These are phyloP conservation scores for Fermentozyma sake DNA, from an alignment of 1,139 yeast species.

Conservation along the genomic window DNA sequence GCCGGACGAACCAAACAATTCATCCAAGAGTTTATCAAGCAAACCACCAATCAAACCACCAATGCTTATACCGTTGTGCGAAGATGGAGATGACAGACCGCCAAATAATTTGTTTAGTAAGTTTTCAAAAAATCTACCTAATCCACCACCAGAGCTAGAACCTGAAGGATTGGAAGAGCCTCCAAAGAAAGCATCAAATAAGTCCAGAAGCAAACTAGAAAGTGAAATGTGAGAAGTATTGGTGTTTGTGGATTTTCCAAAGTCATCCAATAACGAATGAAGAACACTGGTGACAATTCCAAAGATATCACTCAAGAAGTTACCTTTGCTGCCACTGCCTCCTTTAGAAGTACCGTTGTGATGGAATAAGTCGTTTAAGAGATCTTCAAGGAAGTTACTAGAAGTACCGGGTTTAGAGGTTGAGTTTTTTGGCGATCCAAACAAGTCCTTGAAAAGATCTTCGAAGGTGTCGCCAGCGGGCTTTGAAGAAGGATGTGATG, in stretches of 20 bases:
- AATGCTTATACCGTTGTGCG: constrained; percentile 1
- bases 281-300: constrained; percentile 12
- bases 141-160: constrained; percentile 2
- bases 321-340: constrained; percentile 9
- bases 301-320: constrained; percentile 19
- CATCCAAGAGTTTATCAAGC: constrained; percentile 8
- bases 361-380: constrained; percentile 10
- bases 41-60: constrained; percentile 7
- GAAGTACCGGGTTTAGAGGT: constrained; percentile 13
- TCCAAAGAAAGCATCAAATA: constrained; percentile 12
- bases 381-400: constrained; percentile 7
- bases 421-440: constrained; percentile 8
- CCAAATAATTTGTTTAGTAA: constrained; percentile 8
- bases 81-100: no score
- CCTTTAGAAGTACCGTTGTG: constrained; percentile 3
- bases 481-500: constrained; percentile 3
- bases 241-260: constrained; percentile 4
- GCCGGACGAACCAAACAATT: constrained; percentile 6
- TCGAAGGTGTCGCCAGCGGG: constrained; percentile 4
- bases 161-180: constrained; percentile 9
- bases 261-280: constrained; percentile 8
- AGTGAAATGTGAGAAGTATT: constrained; percentile 7
- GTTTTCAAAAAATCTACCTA: constrained; percentile 7
- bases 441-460: constrained; percentile 7
- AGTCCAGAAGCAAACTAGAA: constrained; percentile 7